These are phyloP conservation scores for Cornus controversa DNA, from an alignment of 148 eudicot species.

Conservation along the genomic window DNA sequence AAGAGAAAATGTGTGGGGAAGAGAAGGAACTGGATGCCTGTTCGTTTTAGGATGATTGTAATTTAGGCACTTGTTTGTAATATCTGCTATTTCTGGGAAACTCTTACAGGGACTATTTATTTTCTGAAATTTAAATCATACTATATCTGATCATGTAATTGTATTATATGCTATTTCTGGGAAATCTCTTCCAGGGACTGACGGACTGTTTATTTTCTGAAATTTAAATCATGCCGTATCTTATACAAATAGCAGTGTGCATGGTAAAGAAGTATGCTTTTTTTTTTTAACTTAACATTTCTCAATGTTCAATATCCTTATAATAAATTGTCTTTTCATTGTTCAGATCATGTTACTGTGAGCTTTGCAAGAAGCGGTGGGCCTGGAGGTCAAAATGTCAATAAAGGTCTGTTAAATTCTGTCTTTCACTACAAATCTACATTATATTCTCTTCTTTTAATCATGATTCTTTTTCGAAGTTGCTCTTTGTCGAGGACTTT, in stretches of 20 bases:
- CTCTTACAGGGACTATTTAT: background rate
- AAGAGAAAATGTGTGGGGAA: background rate
- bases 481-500: background rate
- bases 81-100: background rate
- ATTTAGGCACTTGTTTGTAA: too few relatives aligned
- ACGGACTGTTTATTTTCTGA: background rate
- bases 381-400: conserved; percentile 89
- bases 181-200: background rate
- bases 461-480: background rate
- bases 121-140: background rate
- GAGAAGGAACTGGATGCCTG: background rate
- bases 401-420: conserved; percentile 55
- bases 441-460: background rate
- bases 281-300: background rate
- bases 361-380: conserved; percentile 86
- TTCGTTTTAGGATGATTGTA: background rate
- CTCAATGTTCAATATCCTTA: background rate
- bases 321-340: conserved; percentile 6
- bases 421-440: conserved; percentile 1
- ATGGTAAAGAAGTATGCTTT: too few relatives aligned
- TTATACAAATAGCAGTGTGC: too few relatives aligned
- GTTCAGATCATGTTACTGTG: conserved; percentile 68
- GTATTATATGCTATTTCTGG: background rate
- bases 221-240: background rate
- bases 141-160: too few relatives aligned